Evolutionary conservation across 495 filamentous ascomycete species (phyloP).

Genomic region (Penicillium cinerascens): DNA sequence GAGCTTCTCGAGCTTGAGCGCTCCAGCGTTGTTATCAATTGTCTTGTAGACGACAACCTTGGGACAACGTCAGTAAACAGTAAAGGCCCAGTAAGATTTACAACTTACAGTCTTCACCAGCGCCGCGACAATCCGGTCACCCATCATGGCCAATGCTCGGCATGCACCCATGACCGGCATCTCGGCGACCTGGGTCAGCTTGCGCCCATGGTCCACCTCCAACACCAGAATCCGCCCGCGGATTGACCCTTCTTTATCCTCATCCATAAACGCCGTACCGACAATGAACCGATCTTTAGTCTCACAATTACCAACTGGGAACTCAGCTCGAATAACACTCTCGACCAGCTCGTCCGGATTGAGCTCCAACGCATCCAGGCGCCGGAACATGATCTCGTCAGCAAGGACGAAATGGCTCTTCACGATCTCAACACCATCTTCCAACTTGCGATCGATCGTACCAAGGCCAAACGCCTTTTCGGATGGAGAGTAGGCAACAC

Average conservation of each 20-base stretch:
- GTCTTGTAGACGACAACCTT: slow-evolving; percentile 60
- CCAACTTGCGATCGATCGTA: slow-evolving; percentile 64
- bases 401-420: slow-evolving; percentile 58
- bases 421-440: slow-evolving; percentile 55
- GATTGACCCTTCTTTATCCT: slow-evolving; percentile 49
- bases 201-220: slow-evolving; percentile 70
- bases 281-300: slow-evolving; percentile 77
- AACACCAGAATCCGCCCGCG: slow-evolving; percentile 80
- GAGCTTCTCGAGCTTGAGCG: slow-evolving; percentile 55
- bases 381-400: slow-evolving; percentile 56
- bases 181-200: slow-evolving; percentile 63
- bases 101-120: slow-evolving; percentile 76
- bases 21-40: slow-evolving; percentile 40
- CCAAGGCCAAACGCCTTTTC: slow-evolving; percentile 84
- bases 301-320: slow-evolving; percentile 59
- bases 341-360: slow-evolving; percentile 75
- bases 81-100: neutral
- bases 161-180: slow-evolving; percentile 70
- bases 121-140: slow-evolving; percentile 77
- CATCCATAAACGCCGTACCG: slow-evolving; percentile 74
- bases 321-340: slow-evolving; percentile 72
- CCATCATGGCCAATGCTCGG: slow-evolving; percentile 68
- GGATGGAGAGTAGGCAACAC: slow-evolving; percentile 77
- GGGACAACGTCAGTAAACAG: slow-evolving; percentile 5
- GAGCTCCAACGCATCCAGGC: slow-evolving; percentile 50